These are phyloP conservation scores for Zalaria sp. DNA, from an alignment of 2,329 filamentous ascomycete species.

Conservation along the genomic window DNA sequence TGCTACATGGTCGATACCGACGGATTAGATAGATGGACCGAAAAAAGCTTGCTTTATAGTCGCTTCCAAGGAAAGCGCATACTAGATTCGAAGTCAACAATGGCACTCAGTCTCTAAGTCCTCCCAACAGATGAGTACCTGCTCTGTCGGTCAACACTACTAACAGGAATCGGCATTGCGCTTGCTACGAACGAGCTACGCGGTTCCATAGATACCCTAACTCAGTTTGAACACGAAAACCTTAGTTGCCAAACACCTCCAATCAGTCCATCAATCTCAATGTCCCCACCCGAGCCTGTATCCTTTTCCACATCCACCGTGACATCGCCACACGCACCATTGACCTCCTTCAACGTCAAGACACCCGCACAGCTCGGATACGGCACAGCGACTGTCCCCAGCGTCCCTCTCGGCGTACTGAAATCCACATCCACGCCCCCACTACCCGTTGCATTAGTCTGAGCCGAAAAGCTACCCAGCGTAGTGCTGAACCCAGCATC, in stretches of 20 bases:
- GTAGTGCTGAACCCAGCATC: slow-evolving; percentile 3
- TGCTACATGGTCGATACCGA: too few relatives aligned
- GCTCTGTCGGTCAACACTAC: too few relatives aligned
- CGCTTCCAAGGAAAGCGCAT: too few relatives aligned
- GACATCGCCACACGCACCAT: slow-evolving; percentile 4
- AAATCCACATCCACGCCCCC: slow-evolving; percentile 3
- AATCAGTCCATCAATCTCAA: slow-evolving; percentile 5
- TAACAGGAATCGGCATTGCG: too few relatives aligned
- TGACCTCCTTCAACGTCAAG: slow-evolving; percentile 3
- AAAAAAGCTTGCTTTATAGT: too few relatives aligned
- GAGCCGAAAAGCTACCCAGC: slow-evolving; percentile 4
- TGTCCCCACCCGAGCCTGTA: slow-evolving; percentile 2
- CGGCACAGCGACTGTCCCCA: slow-evolving; percentile 3
- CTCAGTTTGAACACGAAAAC: not conserved
- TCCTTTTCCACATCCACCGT: slow-evolving; percentile 3
- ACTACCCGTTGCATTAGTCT: slow-evolving; percentile 2
- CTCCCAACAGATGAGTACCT: too few relatives aligned
- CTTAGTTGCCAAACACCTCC: slow-evolving; percentile 6
- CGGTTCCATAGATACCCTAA: too few relatives aligned
- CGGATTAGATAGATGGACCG: too few relatives aligned
- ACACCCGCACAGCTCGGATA: slow-evolving; percentile 6
- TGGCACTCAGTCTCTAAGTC: too few relatives aligned
- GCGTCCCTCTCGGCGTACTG: slow-evolving; percentile 1
- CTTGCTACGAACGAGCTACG: too few relatives aligned
- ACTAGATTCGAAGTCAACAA: too few relatives aligned